phyloP scores from a whole-genome alignment of 257 asterid species.

The Eustoma russellianum region DNA sequence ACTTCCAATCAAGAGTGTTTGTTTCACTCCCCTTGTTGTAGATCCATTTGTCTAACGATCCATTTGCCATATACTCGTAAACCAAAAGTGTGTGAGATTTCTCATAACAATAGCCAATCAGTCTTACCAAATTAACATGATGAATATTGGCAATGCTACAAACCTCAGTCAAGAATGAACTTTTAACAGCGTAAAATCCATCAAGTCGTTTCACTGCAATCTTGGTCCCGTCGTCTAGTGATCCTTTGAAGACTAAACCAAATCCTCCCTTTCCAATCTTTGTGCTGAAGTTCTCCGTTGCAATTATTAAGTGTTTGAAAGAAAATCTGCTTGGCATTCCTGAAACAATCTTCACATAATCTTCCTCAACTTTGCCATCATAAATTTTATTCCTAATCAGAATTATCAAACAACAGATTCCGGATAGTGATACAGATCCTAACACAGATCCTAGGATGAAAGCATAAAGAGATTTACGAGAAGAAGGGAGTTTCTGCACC shows the following conservation, averaged over 20 bases:
- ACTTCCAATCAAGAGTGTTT: constrained; percentile 46
- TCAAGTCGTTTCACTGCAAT: constrained; percentile 83
- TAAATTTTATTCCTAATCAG: too few relatives aligned
- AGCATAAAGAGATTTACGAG: not conserved
- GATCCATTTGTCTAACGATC: constrained; percentile 56
- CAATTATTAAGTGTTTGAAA: constrained; percentile 62
- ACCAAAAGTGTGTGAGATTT: constrained; percentile 63
- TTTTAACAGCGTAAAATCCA: constrained; percentile 69
- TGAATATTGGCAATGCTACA: constrained; percentile 76
- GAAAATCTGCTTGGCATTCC: constrained; percentile 2
- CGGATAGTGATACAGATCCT: too few relatives aligned
- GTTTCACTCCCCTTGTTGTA: constrained; percentile 30
- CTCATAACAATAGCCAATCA: constrained; percentile 74
- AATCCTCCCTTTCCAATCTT: constrained; percentile 90
- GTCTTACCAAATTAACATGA: constrained; percentile 67
- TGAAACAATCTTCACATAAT: too few relatives aligned
- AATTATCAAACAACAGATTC: too few relatives aligned
- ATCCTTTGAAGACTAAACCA: constrained; percentile 69
- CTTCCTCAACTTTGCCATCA: too few relatives aligned
- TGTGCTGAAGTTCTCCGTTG: constrained; percentile 61
- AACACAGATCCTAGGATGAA: not conserved
- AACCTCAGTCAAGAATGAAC: constrained; percentile 74
- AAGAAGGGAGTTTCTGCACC: too few relatives aligned
- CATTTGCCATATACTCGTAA: constrained; percentile 74
- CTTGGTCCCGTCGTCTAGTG: constrained; percentile 36